These are phyloP conservation scores for Tricladium varicosporioides DNA, from an alignment of 2,329 filamentous ascomycete species.

Conservation along the genomic window DNA sequence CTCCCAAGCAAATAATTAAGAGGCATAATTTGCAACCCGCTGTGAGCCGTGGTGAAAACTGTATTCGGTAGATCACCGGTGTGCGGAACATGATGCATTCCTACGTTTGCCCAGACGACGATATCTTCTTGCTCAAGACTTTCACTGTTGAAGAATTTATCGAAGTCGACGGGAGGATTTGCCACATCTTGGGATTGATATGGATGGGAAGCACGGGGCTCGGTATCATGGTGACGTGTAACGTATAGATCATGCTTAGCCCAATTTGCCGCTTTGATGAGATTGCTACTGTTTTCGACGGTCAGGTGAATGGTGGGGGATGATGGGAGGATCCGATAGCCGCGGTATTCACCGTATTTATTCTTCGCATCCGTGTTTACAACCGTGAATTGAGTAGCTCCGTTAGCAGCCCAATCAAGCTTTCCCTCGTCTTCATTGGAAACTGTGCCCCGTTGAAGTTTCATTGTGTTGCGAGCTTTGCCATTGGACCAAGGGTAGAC, in stretches of 20 bases:
- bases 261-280: constrained; percentile 46
- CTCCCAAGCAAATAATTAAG: constrained; percentile 44
- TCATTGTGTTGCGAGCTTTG: constrained; percentile 26
- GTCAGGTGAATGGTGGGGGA: constrained; percentile 44
- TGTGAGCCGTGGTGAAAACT: constrained; percentile 44
- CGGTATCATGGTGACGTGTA: constrained; percentile 50
- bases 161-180: constrained; percentile 51
- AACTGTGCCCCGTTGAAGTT: constrained; percentile 41
- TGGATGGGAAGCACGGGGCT: constrained; percentile 45
- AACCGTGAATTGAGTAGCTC: constrained; percentile 46
- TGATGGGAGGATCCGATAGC: constrained; percentile 47
- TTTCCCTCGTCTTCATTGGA: constrained; percentile 44
- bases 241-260: constrained; percentile 51
- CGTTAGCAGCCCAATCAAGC: constrained; percentile 46
- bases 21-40: constrained; percentile 43
- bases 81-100: constrained; percentile 58
- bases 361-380: constrained; percentile 50
- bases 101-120: constrained; percentile 53
- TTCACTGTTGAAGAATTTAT: constrained; percentile 46
- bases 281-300: constrained; percentile 45
- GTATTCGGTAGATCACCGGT: constrained; percentile 54
- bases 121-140: constrained; percentile 41
- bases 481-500: constrained; percentile 36
- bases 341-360: constrained; percentile 48
- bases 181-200: constrained; percentile 44